Evolutionary conservation across 768 basidiomycete genomes (phyloP).

Genomic region (Tephrocybe sp.): DNA sequence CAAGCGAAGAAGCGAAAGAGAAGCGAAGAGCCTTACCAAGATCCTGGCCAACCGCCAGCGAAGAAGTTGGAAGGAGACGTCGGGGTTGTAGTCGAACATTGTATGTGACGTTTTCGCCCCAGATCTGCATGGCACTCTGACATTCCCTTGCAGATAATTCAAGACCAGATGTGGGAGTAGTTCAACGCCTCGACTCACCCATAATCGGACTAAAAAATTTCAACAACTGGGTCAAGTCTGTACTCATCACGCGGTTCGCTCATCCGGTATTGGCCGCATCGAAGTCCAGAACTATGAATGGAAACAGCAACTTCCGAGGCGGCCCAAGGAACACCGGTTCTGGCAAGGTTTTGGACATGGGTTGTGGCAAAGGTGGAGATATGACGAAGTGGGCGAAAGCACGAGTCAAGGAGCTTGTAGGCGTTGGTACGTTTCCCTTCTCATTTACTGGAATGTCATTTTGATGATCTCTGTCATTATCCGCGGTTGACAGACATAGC

Average conservation of each 20-base stretch:
- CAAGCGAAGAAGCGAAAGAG: conserved; percentile 21
- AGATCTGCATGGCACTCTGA: neutral
- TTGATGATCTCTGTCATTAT: neutral
- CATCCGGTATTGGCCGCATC: conserved; percentile 57
- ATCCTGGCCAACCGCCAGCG: conserved; percentile 36
- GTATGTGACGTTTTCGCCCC: conserved; percentile 44
- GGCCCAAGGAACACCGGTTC: conserved; percentile 29
- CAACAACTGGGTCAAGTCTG: conserved; percentile 99
- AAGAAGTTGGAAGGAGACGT: conserved; percentile 69
- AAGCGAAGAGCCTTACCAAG: conserved; percentile 35
- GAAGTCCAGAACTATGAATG: conserved; percentile 28
- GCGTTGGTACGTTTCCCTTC: conserved; percentile 57
- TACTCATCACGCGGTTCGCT: conserved; percentile 89
- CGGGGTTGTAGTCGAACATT: conserved; percentile 74
- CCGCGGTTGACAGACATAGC: conserved; percentile 70
- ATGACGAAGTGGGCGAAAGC: conserved; percentile 94
- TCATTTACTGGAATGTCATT: conserved; percentile 8
- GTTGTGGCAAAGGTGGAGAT: conserved; percentile 99
- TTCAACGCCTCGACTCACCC: conserved; percentile 82
- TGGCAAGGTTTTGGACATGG: conserved; percentile 92
- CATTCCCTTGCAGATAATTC: conserved; percentile 68
- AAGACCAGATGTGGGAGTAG: conserved; percentile 87
- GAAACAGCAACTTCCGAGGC: conserved; percentile 19
- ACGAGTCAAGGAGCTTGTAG: conserved; percentile 73
- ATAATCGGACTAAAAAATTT: conserved; percentile 97